Evolutionary conservation across 108 stramenopile genomes (phyloP), one percentile per base, ranked within the genome.

Genomic region (Cyclotella baltica): DNA sequence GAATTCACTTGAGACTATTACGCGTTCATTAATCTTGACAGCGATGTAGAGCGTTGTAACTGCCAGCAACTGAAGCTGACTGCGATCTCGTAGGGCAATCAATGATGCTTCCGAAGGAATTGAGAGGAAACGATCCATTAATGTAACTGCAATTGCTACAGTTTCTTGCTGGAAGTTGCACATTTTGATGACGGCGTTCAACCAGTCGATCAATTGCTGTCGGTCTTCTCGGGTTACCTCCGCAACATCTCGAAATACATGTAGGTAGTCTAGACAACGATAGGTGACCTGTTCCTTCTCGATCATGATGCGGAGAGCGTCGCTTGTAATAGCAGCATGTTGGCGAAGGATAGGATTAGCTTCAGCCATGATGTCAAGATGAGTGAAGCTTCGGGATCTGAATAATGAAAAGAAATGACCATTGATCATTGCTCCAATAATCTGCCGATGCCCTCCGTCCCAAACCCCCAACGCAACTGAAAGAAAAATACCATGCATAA

Each of bases 21-120:
- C 53, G 3, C 63, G 77, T 72, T 85, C 86, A 56, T 89, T 76
- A 25, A 86, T 75, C 68, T 88, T 88, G 55, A 88, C 74, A 13
- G 90, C 79, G 11, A 85, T 75, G 80, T 87, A 88, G n/a, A 91
- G 62, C 16, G 76, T 55, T 22, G 83, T 48, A 69, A 91, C 72
- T 70, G 84, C 78, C 18, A 83, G 84, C 3, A 91, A 67, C 58
- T 91, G 90, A 65, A 76, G 88, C 38, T 52, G 28, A 34, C 70
- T 74, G 16, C 80, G 67, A 4, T 74, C 75, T 25, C 30, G 10
- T 1, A 72, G 19, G 10, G 79, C 62, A n/a, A n/a, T n/a, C 25
- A 55, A 33, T 1, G 36, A 8, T 13, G 58, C 70, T 47, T 73
- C 73, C 0, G 20, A 53, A 1, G 78, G 34, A 27, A 33, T 73